These are phyloP conservation scores for Pyrenophora tritici-repentis DNA, from an alignment of 2,329 filamentous ascomycete species.

Conservation along the genomic window DNA sequence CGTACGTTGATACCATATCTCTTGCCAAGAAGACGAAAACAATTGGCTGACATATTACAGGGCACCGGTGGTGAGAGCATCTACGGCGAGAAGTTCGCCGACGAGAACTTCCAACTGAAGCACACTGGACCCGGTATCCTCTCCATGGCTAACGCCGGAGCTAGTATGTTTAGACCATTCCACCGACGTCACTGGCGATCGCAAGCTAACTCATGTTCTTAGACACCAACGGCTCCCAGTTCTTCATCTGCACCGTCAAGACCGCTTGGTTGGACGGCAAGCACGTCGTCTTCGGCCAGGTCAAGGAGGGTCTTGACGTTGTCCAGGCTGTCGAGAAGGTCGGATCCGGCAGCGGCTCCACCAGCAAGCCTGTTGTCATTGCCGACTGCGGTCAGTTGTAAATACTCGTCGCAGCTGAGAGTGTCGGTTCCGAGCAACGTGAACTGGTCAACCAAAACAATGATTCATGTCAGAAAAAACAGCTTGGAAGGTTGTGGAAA, in stretches of 20 bases:
- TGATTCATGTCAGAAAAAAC: slow-evolving; percentile 14
- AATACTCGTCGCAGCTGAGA: background rate
- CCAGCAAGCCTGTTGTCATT: slow-evolving; percentile 29
- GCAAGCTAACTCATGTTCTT: background rate
- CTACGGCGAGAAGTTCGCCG: slow-evolving; percentile 94
- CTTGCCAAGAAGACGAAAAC: background rate
- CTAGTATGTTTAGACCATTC: slow-evolving; percentile 39
- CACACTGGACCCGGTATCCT: slow-evolving; percentile 91
- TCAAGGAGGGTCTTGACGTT: slow-evolving; percentile 47
- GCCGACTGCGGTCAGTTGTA: slow-evolving; percentile 35
- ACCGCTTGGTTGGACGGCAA: slow-evolving; percentile 82
- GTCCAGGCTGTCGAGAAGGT: slow-evolving; percentile 32
- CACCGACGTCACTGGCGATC: too few relatives aligned
- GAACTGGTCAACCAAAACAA: slow-evolving; percentile 12
- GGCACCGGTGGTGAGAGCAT: slow-evolving; percentile 86
- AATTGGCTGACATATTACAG: slow-evolving; percentile 20
- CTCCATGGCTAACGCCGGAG: slow-evolving; percentile 96
- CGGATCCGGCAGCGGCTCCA: slow-evolving; percentile 28
- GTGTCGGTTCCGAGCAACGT: background rate
- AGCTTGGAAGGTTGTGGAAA: slow-evolving; percentile 5
- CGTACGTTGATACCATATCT: slow-evolving; percentile 59
- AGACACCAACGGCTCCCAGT: slow-evolving; percentile 93
- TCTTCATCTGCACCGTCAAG: slow-evolving; percentile 93
- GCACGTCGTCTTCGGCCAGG: slow-evolving; percentile 84
- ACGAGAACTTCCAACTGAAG: slow-evolving; percentile 91